Conservation (phyloP, 176 grass and related monocot species). For the Canna indica region DNA sequence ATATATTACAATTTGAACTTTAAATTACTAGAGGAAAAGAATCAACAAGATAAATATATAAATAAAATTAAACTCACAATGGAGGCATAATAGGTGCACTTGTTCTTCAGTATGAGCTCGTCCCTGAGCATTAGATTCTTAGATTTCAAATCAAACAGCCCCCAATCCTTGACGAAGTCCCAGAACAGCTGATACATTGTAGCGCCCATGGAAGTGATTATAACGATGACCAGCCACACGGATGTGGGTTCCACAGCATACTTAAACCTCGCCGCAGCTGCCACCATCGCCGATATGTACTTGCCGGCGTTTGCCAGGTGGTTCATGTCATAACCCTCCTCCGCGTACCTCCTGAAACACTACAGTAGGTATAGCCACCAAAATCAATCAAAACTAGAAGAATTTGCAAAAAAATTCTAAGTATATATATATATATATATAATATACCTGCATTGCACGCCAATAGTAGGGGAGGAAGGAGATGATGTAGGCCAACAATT, state of each 20-base stretch:
- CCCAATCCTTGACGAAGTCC: conserved; percentile 52
- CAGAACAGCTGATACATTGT: conserved; percentile 40
- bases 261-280: conserved; percentile 27
- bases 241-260: conserved; percentile 11
- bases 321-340: conserved; percentile 26
- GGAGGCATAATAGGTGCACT: conserved; percentile 32
- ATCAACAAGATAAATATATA: not conserved
- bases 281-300: conserved; percentile 36
- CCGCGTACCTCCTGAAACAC: conserved; percentile 33
- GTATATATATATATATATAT: not conserved
- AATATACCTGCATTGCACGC: conserved; percentile 91
- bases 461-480: conserved; percentile 97
- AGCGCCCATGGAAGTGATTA: conserved; percentile 17
- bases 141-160: conserved; percentile 18
- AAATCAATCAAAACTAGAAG: not conserved
- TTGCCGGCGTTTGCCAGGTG: conserved; percentile 37
- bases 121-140: conserved; percentile 32
- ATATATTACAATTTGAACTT: too few species aligned
- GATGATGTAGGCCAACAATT: conserved; percentile 54
- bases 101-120: conserved; percentile 34
- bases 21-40: not conserved
- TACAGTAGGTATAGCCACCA: not conserved
- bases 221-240: conserved; percentile 12
- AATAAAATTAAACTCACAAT: conserved; percentile 13
- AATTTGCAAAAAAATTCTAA: not conserved